phyloP scores from a whole-genome alignment of 1,284 basidiomycete species.

The Ceratobasidium sp. region DNA sequence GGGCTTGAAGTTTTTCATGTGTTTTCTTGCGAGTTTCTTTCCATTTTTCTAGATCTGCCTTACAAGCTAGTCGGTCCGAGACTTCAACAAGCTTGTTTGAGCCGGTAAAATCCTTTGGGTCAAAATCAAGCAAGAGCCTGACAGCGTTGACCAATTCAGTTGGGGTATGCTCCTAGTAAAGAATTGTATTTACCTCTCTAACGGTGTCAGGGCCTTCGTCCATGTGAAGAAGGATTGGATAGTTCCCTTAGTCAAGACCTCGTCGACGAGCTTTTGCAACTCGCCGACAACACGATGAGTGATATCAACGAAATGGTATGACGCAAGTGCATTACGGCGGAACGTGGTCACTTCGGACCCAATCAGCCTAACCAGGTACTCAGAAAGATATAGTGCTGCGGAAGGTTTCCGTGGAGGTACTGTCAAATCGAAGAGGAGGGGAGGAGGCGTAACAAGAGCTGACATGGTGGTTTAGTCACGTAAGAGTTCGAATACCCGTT shows the following conservation, averaged over 20 bases:
- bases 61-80: background rate
- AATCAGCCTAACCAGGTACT: constrained; percentile 6
- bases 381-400: background rate
- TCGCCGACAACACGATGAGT: background rate
- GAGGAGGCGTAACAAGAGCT: no score
- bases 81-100: background rate
- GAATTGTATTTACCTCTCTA: background rate
- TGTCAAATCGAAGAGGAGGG: background rate
- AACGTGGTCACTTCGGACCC: constrained; percentile 13
- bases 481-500: no score
- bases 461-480: no score
- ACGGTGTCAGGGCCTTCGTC: background rate
- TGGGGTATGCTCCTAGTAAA: no score
- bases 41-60: background rate
- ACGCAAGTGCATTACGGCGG: background rate
- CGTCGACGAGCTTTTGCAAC: background rate
- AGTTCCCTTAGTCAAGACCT: background rate
- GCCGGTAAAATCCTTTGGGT: background rate
- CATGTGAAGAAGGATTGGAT: background rate
- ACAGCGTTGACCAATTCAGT: background rate
- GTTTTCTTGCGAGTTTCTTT: background rate
- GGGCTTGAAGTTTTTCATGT: background rate
- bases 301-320: background rate
- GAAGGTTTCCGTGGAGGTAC: background rate
- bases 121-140: background rate